Conservation (phyloP, 2,329 filamentous ascomycete species). For the Fusarium sp. region DNA sequence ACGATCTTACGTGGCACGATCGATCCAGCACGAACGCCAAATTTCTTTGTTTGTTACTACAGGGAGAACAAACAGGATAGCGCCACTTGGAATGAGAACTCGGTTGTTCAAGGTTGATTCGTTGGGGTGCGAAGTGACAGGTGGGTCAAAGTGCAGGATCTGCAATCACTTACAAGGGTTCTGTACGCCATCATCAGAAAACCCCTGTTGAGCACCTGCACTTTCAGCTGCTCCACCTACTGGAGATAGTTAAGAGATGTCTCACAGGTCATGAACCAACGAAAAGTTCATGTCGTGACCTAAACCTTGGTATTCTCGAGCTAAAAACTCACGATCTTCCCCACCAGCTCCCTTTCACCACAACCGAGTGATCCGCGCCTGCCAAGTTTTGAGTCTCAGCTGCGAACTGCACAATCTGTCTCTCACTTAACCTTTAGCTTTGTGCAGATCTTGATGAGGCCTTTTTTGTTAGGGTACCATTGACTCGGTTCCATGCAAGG, state of each 20-base stretch:
- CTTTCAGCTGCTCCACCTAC: not conserved
- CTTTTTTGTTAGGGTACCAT: not conserved
- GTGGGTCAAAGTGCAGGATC: not conserved
- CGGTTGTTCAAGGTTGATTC: not conserved
- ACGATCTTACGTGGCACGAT: not conserved
- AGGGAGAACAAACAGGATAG: not conserved
- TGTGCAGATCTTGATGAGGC: not conserved
- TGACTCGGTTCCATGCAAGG: not conserved
- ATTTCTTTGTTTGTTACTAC: not conserved
- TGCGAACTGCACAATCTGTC: not conserved
- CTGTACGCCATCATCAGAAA: not conserved
- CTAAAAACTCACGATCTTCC: not conserved
- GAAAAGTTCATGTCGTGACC: not conserved
- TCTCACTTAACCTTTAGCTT: not conserved
- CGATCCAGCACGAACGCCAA: not conserved
- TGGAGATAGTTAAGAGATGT: not conserved
- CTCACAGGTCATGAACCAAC: not conserved
- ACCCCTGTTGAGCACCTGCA: not conserved
- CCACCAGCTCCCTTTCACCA: not conserved
- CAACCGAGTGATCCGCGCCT: not conserved
- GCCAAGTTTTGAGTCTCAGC: not conserved
- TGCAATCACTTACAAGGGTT: constrained; percentile 4
- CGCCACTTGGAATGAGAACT: not conserved
- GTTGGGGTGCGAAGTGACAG: not conserved
- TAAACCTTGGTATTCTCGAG: not conserved